Evolutionary conservation across 2,329 filamentous ascomycete species (phyloP), one percentile per base, ranked within the genome.

Genomic region (Colletotrichum kahawae): DNA sequence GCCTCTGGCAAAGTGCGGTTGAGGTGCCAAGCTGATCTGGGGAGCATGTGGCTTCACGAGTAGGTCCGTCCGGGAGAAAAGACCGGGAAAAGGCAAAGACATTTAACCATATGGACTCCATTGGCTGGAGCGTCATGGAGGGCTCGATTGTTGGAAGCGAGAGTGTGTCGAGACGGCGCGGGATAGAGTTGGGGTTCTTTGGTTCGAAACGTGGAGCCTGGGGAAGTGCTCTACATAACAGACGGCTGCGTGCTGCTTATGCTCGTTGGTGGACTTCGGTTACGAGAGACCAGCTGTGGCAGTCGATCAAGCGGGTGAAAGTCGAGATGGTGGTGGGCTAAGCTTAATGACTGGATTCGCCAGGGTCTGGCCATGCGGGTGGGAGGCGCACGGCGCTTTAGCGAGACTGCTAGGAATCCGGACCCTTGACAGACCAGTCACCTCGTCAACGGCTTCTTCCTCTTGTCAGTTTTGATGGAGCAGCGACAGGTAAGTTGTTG

Each of bases 81-180:
- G 60, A 68, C 71, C 77, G 80, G 79, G n/a, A 80, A 80, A 82
- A 82, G 76, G 68, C 56, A 60, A 48, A 16, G 64, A 33, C 27
- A 77, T 80, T 82, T 78, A 81, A 73, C 80, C 80, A 70, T 56
- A 75, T 70, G 77, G 77, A 77, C 6, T 21, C 67, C 12, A 77
- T 68, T 77, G 77, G 64, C n/a, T 34, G 9, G 27, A 4, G 6
- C 4, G 18, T 34, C 13, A 36, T 36, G 16, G 12, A 13, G 24
- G 18, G 34, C 34, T 31, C n/a, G 27, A 70, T 24, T 31, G 14
- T 16, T 31, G n/a, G 57, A 74, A 48, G 69, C 48, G 60, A 38
- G 38, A 63, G 51, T 34, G 24, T 70, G 13, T 48, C 18, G 31
- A 60, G 57, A 56, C 21, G 68, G 38, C 54, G 70, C 24, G 33